Conservation (phyloP, 2,329 filamentous ascomycete genomes). For the Cercospora berteroae region DNA sequence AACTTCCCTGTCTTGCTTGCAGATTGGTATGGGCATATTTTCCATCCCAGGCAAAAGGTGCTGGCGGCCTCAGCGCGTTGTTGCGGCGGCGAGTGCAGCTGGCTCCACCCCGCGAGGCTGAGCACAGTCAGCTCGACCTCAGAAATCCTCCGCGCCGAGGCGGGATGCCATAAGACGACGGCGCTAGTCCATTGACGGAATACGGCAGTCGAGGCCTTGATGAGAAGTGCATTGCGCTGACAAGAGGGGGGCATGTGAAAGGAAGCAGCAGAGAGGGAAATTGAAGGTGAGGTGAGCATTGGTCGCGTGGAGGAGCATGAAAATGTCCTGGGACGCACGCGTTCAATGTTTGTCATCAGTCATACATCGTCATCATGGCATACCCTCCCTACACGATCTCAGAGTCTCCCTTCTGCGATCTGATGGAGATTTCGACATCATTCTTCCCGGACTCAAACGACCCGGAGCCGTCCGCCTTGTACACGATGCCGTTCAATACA, state of each 20-base stretch:
- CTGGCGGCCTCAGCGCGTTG: not conserved
- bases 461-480: slow-evolving; percentile 5
- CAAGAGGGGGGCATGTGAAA: not conserved
- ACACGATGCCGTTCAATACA: slow-evolving; percentile 26
- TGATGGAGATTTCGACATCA: slow-evolving; percentile 16
- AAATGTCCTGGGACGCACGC: not conserved
- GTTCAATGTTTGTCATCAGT: not conserved
- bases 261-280: not conserved
- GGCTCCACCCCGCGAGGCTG: not conserved
- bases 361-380: not conserved
- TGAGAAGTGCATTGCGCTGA: not conserved
- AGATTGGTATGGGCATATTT: not conserved
- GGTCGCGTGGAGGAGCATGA: not conserved
- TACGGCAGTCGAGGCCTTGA: not conserved
- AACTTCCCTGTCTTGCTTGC: not conserved
- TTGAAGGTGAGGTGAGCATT: not conserved
- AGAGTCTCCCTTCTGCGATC: slow-evolving; percentile 10
- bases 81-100: not conserved
- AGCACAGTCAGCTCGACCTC: slow-evolving; percentile 2
- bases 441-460: slow-evolving; percentile 12
- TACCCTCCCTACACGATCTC: slow-evolving; percentile 8
- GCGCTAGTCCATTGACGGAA: not conserved
- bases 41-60: not conserved
- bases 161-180: not conserved
- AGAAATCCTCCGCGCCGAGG: slow-evolving; percentile 3